A percentile compares a stretch with the other conserved stretches of the same genome.
Conservation (phyloP, 2,329 filamentous ascomycete species). For the Salinomyces thailandicus region DNA sequence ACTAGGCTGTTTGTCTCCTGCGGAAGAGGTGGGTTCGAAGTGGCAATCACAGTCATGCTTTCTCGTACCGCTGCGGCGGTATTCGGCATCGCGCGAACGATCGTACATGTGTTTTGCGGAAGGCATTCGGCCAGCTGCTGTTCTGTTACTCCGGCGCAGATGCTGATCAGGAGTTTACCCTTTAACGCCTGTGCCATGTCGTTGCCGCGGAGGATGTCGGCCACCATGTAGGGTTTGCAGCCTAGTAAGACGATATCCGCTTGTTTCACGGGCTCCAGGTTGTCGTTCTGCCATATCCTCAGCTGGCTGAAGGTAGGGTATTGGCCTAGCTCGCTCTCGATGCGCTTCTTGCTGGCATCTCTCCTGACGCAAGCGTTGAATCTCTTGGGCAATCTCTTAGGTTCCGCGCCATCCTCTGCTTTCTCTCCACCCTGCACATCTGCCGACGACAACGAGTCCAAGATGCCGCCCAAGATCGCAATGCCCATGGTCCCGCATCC, state of each 20-base stretch:
- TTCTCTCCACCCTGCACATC: slow-evolving; percentile 24
- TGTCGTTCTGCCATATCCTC: slow-evolving; percentile 60
- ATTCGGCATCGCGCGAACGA: slow-evolving; percentile 78
- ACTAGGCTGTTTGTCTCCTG: slow-evolving; percentile 47
- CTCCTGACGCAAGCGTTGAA: slow-evolving; percentile 76
- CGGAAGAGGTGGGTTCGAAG: slow-evolving; percentile 48
- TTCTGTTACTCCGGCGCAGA: slow-evolving; percentile 66
- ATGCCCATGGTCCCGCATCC: slow-evolving; percentile 86
- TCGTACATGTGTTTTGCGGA: slow-evolving; percentile 40
- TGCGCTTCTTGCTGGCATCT: slow-evolving; percentile 56
- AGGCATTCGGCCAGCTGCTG: slow-evolving; percentile 43
- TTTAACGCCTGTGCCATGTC: slow-evolving; percentile 63
- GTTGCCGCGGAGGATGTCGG: slow-evolving; percentile 53
- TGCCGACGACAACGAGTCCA: slow-evolving; percentile 52
- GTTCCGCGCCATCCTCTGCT: slow-evolving; percentile 30
- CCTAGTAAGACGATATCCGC: slow-evolving; percentile 66
- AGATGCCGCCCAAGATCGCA: slow-evolving; percentile 70
- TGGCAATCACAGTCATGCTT: slow-evolving; percentile 68
- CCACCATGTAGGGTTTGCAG: slow-evolving; percentile 70
- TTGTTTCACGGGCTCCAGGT: slow-evolving; percentile 54
- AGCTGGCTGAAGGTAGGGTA: slow-evolving; percentile 47
- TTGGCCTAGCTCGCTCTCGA: slow-evolving; percentile 54
- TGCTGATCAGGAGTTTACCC: slow-evolving; percentile 72
- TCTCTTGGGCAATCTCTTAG: slow-evolving; percentile 53
- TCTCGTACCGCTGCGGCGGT: slow-evolving; percentile 69